Conservation (phyloP, 139 green algal species). For the Helicosporidium sp. region DNA sequence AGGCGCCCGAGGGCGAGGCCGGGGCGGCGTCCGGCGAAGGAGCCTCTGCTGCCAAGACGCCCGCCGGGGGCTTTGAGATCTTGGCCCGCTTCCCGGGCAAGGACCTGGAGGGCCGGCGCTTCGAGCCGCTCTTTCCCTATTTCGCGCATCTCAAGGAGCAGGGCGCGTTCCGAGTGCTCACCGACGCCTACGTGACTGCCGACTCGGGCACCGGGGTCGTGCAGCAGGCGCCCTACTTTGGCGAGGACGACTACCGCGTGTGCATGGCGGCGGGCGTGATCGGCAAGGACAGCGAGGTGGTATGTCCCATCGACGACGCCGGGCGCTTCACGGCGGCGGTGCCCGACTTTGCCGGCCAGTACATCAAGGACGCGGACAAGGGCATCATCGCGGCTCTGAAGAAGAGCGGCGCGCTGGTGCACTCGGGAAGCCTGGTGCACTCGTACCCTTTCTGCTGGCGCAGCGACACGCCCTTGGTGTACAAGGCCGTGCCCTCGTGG, state of each 20-base stretch:
- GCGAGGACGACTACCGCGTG: conserved; percentile 92
- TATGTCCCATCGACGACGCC: conserved; percentile 72
- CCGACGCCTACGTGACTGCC: conserved; percentile 82
- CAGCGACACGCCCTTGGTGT: conserved; percentile 86
- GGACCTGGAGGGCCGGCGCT: conserved; percentile 63
- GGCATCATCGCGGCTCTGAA: conserved; percentile 74
- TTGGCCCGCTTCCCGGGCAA: conserved; percentile 43
- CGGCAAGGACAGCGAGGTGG: conserved; percentile 48
- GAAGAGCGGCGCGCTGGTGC: conserved; percentile 55
- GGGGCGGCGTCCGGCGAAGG: background rate
- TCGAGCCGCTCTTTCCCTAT: conserved; percentile 87
- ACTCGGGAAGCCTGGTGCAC: conserved; percentile 41
- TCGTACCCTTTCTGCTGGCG: conserved; percentile 98
- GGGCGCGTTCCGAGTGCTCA: conserved; percentile 35
- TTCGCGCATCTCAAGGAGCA: conserved; percentile 45
- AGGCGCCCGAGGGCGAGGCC: background rate
- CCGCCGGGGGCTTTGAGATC: conserved; percentile 52
- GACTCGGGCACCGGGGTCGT: conserved; percentile 89
- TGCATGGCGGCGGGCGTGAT: conserved; percentile 69
- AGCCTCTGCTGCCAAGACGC: no score
- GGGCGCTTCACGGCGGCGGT: conserved; percentile 70
- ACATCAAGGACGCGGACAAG: conserved; percentile 80
- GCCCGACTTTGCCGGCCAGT: conserved; percentile 49
- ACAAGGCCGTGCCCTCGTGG: conserved; percentile 83
- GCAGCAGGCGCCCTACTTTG: conserved; percentile 88